Evolutionary conservation across 2,329 filamentous ascomycete genomes (phyloP), one percentile per base, ranked within the genome.

Genomic region (Xylaria sp.): DNA sequence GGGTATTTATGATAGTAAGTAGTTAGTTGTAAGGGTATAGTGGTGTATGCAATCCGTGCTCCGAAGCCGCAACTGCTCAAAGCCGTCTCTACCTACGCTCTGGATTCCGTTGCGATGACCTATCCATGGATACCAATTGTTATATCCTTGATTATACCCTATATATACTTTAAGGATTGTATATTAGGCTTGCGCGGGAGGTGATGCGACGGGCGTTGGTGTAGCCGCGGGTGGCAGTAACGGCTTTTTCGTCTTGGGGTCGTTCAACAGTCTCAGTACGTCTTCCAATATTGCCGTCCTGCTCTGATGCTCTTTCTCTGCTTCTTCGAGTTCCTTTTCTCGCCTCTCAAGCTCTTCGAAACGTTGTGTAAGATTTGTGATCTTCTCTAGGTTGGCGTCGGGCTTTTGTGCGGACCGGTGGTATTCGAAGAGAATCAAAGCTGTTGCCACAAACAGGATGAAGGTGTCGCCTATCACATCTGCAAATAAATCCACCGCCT

Each of bases 401-500:
- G 89, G 88, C 77, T 90, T 91, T 72, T 83, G 81, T n/a, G 84
- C 82, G 7, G 85, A 81, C 72, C 84, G 85, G 77, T 87, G 86
- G 71, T 87, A 89, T 78, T 91, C 89, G 77, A 88, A 91, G 42
- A 90, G 78, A 64, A 91, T 84, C 58, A 91, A 76, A 21, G 78
- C 83, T 14, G 82, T 81, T 6, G 88, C 89, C 30, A 91, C 88
- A 5, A 83, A 75, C 21, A 91, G 82, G 68, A 91, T 90, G 75
- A 91, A 91, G 17, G 82, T 80, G 71, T 91, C 89, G 48, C 89
- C 89, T 58, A 88, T 80, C 17, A 91, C 88, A 74, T 91, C 89
- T 50, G 89, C 89, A 73, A 91, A 91, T 7, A 91, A 79, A 73
- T 90, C 88, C 11, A 91, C 89, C 8, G 89, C 89, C 78, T 90